Percentiles rank a stretch among this genome's conserved stretches.
Evolutionary conservation across 2,329 filamentous ascomycete species (phyloP).

Genomic region (Sporothrix mexicana): DNA sequence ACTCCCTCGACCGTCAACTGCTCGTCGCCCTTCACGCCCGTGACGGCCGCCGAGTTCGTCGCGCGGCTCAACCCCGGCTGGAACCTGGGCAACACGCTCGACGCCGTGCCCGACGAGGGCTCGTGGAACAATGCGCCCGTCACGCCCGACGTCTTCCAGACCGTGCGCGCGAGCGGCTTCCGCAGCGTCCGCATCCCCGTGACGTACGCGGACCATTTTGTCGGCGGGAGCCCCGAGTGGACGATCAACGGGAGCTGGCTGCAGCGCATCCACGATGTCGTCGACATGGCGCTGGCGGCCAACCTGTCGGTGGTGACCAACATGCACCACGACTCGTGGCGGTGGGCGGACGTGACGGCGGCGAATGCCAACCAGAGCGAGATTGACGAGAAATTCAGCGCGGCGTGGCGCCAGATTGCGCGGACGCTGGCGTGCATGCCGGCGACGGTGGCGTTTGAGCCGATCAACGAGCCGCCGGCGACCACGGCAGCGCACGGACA

Average conservation of each 20-base stretch:
- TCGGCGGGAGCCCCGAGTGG: constrained; percentile 56
- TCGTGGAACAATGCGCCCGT: constrained; percentile 64
- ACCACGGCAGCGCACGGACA: constrained; percentile 55
- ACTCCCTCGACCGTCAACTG: neutral
- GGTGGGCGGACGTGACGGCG: constrained; percentile 60
- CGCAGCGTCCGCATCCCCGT: constrained; percentile 65
- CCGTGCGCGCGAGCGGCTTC: constrained; percentile 60
- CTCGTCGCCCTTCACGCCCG: constrained; percentile 46
- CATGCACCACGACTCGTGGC: constrained; percentile 65
- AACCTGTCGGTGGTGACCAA: constrained; percentile 62
- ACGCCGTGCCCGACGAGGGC: constrained; percentile 61
- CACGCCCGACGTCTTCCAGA: constrained; percentile 55
- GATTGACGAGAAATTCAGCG: constrained; percentile 62
- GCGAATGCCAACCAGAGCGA: constrained; percentile 53
- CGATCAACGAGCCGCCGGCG: constrained; percentile 65
- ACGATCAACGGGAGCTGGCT: constrained; percentile 61
- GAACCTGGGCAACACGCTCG: constrained; percentile 67
- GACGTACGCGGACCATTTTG: constrained; percentile 64
- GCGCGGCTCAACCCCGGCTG: constrained; percentile 60
- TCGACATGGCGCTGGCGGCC: constrained; percentile 59
- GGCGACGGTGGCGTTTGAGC: constrained; percentile 60
- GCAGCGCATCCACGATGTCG: constrained; percentile 61
- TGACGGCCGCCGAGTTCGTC: constrained; percentile 55
- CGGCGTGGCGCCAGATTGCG: constrained; percentile 64
- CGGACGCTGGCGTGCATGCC: constrained; percentile 60